These are phyloP conservation scores for Stipa capillata DNA, from an alignment of 176 grass and related monocot genomes.

Conservation along the genomic window DNA sequence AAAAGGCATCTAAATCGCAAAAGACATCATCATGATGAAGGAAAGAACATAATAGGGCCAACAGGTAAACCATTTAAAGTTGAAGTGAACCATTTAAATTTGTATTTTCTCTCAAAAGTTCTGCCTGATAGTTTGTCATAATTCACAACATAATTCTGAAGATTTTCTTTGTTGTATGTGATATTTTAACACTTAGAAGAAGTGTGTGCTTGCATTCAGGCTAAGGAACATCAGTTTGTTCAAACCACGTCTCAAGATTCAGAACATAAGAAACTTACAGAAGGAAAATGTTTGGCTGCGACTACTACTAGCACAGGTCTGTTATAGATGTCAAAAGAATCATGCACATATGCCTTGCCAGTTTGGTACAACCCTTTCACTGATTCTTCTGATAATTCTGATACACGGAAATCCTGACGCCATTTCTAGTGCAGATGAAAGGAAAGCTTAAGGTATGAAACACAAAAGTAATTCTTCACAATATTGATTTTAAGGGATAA, in stretches of 20 bases:
- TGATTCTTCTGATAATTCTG: constrained; percentile 58
- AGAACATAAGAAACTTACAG: constrained; percentile 28
- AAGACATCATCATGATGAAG: neutral
- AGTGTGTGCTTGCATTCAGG: neutral
- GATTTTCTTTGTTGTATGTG: neutral
- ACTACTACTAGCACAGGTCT: constrained; percentile 67
- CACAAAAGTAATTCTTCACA: neutral
- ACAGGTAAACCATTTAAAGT: neutral
- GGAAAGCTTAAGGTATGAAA: neutral
- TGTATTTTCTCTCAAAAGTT: neutral
- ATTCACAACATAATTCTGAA: neutral
- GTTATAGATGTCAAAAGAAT: constrained; percentile 45
- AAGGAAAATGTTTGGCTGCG: constrained; percentile 69
- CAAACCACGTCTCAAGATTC: neutral
- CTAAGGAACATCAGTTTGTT: neutral
- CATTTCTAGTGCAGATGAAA: constrained; percentile 56
- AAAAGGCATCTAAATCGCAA: neutral
- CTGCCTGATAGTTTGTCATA: neutral
- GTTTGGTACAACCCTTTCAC: constrained; percentile 53
- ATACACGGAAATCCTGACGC: constrained; percentile 49
- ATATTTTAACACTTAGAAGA: neutral
- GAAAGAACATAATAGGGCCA: neutral
- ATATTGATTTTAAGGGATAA: neutral
- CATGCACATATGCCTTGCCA: constrained; percentile 69
- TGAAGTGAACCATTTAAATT: neutral